Conservation (phyloP, 1,284 basidiomycete genomes). For the Ustanciosporium gigantosporum region DNA sequence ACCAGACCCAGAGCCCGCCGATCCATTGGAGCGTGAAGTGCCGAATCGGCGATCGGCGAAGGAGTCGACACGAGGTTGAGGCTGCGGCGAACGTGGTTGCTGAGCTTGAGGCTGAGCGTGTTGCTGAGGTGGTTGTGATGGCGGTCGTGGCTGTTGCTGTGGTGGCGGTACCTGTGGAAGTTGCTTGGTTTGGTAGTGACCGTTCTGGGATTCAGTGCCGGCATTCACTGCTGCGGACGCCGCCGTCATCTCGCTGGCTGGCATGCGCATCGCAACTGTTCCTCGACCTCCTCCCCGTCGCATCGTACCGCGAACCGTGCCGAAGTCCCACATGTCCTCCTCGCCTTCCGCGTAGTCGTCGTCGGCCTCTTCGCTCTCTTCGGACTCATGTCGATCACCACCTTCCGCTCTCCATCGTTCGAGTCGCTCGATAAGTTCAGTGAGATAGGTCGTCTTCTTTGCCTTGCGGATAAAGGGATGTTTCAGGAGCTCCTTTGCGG, state of each 20-base stretch:
- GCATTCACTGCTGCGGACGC: conserved; percentile 28
- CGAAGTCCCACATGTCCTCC: conserved; percentile 55
- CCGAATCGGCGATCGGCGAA: conserved; percentile 27
- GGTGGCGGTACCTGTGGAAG: conserved; percentile 22
- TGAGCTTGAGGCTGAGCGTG: conserved; percentile 17
- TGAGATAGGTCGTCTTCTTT: conserved; percentile 89
- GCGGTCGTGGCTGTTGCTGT: conserved; percentile 10
- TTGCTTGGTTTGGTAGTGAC: conserved; percentile 22
- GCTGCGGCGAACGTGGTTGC: conserved; percentile 2
- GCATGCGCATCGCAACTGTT: conserved; percentile 41
- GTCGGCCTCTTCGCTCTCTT: conserved; percentile 43
- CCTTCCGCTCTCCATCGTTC: conserved; percentile 86
- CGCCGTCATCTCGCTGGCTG: conserved; percentile 37
- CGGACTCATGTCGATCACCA: conserved; percentile 47
- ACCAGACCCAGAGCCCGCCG: conserved; percentile 39
- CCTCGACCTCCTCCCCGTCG: conserved; percentile 21
- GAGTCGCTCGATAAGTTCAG: conserved; percentile 90
- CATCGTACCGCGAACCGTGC: conserved; percentile 50
- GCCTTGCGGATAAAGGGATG: conserved; percentile 94
- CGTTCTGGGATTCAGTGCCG: conserved; percentile 8
- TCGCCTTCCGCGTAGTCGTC: conserved; percentile 44
- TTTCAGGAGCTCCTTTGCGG: conserved; percentile 89
- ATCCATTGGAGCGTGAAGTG: conserved; percentile 27
- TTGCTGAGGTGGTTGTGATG: conserved; percentile 6
- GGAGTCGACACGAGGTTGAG: too few species aligned